Evolutionary conservation across 805 yeast genomes (phyloP).

Genomic region (Monosporozyma siamensis): DNA sequence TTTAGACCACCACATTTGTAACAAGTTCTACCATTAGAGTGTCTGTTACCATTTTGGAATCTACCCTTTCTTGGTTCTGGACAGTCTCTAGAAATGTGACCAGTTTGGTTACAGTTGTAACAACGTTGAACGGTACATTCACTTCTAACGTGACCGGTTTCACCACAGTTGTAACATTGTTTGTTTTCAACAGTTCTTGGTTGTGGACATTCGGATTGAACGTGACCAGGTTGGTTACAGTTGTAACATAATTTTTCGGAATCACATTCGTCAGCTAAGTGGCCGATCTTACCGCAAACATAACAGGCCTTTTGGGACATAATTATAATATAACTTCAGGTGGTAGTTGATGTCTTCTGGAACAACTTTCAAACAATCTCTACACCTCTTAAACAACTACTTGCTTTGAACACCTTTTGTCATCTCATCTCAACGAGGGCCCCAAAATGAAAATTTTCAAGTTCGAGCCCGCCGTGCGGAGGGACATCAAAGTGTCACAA

Average conservation of each 20-base stretch:
- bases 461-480: no score
- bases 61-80: constrained; percentile 36
- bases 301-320: constrained; percentile 69
- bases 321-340: neutral
- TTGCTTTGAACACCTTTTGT: no score
- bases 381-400: no score
- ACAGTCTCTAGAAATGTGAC: constrained; percentile 79
- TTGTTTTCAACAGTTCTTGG: constrained; percentile 79
- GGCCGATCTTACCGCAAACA: constrained; percentile 89
- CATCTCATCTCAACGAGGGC: no score
- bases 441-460: no score
- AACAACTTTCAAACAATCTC: no score
- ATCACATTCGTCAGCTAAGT: constrained; percentile 84
- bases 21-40: constrained; percentile 40
- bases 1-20: constrained; percentile 90
- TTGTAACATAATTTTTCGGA: constrained; percentile 84
- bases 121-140: constrained; percentile 75
- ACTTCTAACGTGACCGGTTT: constrained; percentile 77
- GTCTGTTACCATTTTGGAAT: constrained; percentile 7
- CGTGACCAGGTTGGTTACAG: constrained; percentile 85
- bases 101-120: constrained; percentile 67
- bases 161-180: constrained; percentile 91
- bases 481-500: no score
- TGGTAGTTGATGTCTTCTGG: no score
- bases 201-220: constrained; percentile 78